Evolutionary conservation across 441 rosid genomes (phyloP).

Genomic region (Syzygium malaccense): DNA sequence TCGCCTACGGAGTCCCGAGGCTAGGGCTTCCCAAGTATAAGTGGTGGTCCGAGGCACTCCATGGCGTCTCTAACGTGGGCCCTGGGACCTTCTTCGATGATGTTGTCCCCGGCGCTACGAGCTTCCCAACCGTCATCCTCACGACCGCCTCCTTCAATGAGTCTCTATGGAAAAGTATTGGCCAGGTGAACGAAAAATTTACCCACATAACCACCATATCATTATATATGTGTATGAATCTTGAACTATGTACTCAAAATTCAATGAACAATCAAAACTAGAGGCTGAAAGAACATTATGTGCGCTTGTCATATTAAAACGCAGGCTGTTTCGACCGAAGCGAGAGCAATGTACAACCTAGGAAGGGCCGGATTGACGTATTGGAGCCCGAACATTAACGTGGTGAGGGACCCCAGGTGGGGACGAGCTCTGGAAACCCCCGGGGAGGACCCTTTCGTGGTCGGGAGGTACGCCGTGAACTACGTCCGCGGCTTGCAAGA

Average conservation of each 20-base stretch:
- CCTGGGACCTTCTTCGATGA: background rate
- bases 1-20: constrained; percentile 1
- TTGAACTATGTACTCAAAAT: background rate
- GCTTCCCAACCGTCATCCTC: constrained; percentile 18
- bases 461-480: constrained; percentile 26
- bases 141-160: constrained; percentile 11
- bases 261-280: background rate
- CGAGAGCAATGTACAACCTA: constrained; percentile 41
- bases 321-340: constrained; percentile 40
- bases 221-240: background rate
- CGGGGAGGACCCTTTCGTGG: constrained; percentile 44
- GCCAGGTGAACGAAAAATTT: background rate
- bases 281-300: background rate
- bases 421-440: constrained; percentile 43
- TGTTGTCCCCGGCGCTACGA: constrained; percentile 3
- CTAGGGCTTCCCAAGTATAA: constrained; percentile 13
- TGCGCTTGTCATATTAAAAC: background rate
- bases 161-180: constrained; percentile 12
- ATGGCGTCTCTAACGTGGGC: constrained; percentile 10
- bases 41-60: constrained; percentile 26
- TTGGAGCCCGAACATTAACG: constrained; percentile 45
- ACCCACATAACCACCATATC: background rate
- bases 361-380: constrained; percentile 36
- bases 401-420: constrained; percentile 45
- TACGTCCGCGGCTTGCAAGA: constrained; percentile 44